Evolutionary conservation across 257 asterid genomes (phyloP).

Genomic region (Solanum sejunctum): DNA sequence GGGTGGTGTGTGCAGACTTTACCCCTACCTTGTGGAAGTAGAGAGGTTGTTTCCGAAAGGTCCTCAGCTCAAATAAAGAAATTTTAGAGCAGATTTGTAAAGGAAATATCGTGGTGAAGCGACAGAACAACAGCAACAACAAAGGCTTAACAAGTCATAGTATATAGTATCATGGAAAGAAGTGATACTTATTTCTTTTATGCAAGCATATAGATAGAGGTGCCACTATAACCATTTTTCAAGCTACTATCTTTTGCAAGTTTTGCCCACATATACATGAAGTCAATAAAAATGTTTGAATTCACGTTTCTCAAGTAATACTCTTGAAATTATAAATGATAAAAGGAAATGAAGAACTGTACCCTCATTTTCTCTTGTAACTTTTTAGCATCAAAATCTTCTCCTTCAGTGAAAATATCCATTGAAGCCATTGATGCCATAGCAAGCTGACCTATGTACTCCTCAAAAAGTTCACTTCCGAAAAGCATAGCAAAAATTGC

Average conservation of each 20-base stretch:
- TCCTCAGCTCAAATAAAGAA: neutral
- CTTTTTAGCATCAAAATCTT: slow-evolving; percentile 74
- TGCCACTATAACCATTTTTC: neutral
- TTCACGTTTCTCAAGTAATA: neutral
- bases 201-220: neutral
- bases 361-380: slow-evolving; percentile 96
- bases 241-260: neutral
- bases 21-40: neutral
- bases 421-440: slow-evolving; percentile 99
- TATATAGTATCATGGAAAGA: neutral
- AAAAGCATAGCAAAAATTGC: slow-evolving; percentile 99
- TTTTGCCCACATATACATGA: neutral
- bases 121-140: neutral
- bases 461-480: slow-evolving; percentile 99
- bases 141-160: neutral
- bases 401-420: slow-evolving; percentile 77
- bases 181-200: neutral
- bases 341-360: slow-evolving; percentile 1
- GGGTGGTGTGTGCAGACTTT: neutral
- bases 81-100: neutral
- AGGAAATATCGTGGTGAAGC: neutral
- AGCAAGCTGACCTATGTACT: slow-evolving; percentile 98
- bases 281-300: neutral
- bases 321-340: neutral
- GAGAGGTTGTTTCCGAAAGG: neutral